Conservation (phyloP, 768 basidiomycete species). For the Rhodocollybia butyracea region DNA sequence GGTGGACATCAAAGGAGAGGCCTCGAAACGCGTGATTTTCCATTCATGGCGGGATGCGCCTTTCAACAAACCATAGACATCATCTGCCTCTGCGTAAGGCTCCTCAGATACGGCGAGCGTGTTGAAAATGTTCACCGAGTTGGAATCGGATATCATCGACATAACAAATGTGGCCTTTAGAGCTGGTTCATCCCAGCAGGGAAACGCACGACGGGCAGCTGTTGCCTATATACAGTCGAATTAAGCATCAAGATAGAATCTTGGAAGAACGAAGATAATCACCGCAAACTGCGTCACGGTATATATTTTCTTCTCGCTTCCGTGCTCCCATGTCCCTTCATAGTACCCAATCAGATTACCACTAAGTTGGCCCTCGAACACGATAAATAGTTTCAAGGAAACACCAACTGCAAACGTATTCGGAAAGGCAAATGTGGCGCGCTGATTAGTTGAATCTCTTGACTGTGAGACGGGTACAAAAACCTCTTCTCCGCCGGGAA, state of each 20-base stretch:
- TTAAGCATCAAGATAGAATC: not conserved
- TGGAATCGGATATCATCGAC: slow-evolving; percentile 53
- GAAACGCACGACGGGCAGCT: slow-evolving; percentile 75
- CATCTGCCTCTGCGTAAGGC: slow-evolving; percentile 13
- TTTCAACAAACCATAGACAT: slow-evolving; percentile 11
- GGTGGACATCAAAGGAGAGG: slow-evolving; percentile 64
- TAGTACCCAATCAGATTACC: slow-evolving; percentile 84
- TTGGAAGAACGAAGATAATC: slow-evolving; percentile 31
- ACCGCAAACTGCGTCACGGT: slow-evolving; percentile 91
- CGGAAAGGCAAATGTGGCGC: not conserved
- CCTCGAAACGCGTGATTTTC: slow-evolving; percentile 62
- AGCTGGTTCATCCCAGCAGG: slow-evolving; percentile 73
- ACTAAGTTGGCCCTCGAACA: slow-evolving; percentile 66
- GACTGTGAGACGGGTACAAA: not conserved
- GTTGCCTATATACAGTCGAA: slow-evolving; percentile 68
- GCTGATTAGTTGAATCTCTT: not conserved
- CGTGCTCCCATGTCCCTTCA: slow-evolving; percentile 55
- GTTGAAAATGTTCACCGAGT: slow-evolving; percentile 62
- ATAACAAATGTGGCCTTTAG: slow-evolving; percentile 64
- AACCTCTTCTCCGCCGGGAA: not conserved
- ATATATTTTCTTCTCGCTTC: slow-evolving; percentile 63
- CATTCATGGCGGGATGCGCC: slow-evolving; percentile 37
- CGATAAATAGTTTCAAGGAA: slow-evolving; percentile 65
- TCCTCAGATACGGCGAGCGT: slow-evolving; percentile 54
- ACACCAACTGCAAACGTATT: slow-evolving; percentile 68